A percentile compares a stretch with the other conserved stretches of the same genome.
These are phyloP conservation scores for Fusarium sarcochroum DNA, from an alignment of 2,329 filamentous ascomycete genomes.

Conservation along the genomic window DNA sequence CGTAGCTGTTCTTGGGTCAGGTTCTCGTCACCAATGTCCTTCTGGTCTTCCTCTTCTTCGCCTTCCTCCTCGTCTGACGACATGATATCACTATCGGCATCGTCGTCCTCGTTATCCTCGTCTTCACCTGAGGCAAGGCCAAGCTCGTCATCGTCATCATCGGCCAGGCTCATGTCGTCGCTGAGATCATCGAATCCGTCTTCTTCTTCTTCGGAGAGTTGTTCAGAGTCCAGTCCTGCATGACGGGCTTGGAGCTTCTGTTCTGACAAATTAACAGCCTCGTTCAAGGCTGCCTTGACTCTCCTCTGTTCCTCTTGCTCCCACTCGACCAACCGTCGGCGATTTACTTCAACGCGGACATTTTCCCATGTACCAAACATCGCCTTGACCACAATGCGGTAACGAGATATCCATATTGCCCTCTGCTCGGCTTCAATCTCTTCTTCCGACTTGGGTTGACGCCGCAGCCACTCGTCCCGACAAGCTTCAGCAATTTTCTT, in stretches of 20 bases:
- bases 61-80: slow-evolving; percentile 74
- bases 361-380: slow-evolving; percentile 74
- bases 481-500: slow-evolving; percentile 86
- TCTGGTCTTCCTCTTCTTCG: slow-evolving; percentile 69
- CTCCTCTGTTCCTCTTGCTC: slow-evolving; percentile 75
- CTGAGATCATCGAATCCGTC: slow-evolving; percentile 63
- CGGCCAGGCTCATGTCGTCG: slow-evolving; percentile 58
- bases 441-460: slow-evolving; percentile 82
- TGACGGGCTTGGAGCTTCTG: slow-evolving; percentile 76
- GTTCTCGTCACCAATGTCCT: slow-evolving; percentile 70
- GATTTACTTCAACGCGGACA: slow-evolving; percentile 72
- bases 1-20: slow-evolving; percentile 78
- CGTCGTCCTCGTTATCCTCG: slow-evolving; percentile 58
- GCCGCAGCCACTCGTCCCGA: slow-evolving; percentile 79
- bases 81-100: slow-evolving; percentile 66
- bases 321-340: slow-evolving; percentile 71
- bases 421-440: slow-evolving; percentile 85
- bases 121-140: slow-evolving; percentile 56
- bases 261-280: slow-evolving; percentile 80
- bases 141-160: slow-evolving; percentile 53
- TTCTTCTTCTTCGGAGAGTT: slow-evolving; percentile 60
- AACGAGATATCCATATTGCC: slow-evolving; percentile 75
- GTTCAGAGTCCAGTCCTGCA: slow-evolving; percentile 67
- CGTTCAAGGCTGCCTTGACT: slow-evolving; percentile 77
- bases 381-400: slow-evolving; percentile 77